phyloP scores from a whole-genome alignment of 2,329 filamentous ascomycete genomes.

The Pseudopyricularia cyperi region DNA sequence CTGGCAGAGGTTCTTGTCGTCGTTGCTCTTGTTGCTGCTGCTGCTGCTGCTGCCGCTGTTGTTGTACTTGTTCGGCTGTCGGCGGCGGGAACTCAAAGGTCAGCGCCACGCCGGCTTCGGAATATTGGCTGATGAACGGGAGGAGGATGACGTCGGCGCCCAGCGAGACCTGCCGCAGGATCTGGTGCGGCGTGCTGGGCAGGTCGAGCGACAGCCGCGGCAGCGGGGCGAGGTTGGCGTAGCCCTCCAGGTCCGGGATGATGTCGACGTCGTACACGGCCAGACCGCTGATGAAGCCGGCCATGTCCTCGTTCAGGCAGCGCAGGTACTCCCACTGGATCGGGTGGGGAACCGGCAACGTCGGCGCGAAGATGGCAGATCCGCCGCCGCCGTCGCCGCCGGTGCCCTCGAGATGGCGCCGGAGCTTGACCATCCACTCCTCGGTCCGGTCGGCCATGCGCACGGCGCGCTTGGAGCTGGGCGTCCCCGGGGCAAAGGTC shows the following conservation, averaged over 20 bases:
- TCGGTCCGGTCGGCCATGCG: constrained; percentile 84
- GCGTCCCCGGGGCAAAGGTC: constrained; percentile 23
- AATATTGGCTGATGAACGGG: constrained; percentile 59
- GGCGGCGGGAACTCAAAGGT: constrained; percentile 59
- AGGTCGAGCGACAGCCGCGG: constrained; percentile 64
- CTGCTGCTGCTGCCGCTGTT: neutral
- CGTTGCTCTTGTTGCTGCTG: neutral
- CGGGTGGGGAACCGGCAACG: constrained; percentile 63
- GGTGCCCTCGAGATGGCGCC: constrained; percentile 26
- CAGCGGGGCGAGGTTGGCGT: constrained; percentile 41
- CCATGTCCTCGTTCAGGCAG: constrained; percentile 48
- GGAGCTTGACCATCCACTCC: constrained; percentile 61
- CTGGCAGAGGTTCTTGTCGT: neutral
- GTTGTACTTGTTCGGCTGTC: constrained; percentile 3
- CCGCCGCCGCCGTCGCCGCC: constrained; percentile 5
- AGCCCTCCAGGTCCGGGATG: constrained; percentile 50
- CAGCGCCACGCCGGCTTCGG: constrained; percentile 77
- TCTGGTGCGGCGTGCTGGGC: constrained; percentile 57
- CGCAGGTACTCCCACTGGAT: constrained; percentile 72
- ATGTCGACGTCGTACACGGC: constrained; percentile 67
- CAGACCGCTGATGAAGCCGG: constrained; percentile 49
- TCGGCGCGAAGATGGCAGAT: constrained; percentile 44
- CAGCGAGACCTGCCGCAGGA: constrained; percentile 61
- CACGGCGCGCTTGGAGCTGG: constrained; percentile 55
- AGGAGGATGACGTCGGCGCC: constrained; percentile 73